phyloP scores from a whole-genome alignment of 495 filamentous ascomycete genomes.

The Penicillium herquei region DNA sequence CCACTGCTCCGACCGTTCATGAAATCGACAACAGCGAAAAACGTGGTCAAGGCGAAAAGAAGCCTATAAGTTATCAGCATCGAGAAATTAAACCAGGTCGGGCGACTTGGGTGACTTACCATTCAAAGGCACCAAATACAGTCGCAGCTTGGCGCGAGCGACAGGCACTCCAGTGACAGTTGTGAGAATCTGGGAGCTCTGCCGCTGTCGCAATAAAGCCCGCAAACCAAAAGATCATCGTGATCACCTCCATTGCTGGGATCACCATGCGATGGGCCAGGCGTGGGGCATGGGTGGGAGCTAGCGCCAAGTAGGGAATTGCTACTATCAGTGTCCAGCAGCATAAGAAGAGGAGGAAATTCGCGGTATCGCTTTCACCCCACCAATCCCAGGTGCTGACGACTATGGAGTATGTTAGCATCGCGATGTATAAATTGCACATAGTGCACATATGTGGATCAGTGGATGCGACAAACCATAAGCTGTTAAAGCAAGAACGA shows the following conservation, averaged over 20 bases:
- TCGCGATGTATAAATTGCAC: too few species aligned
- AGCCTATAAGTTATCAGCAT: constrained; percentile 34
- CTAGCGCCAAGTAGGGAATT: constrained; percentile 62
- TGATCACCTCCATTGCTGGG: constrained; percentile 64
- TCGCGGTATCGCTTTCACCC: constrained; percentile 43
- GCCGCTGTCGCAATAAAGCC: constrained; percentile 75
- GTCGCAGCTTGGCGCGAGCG: constrained; percentile 48
- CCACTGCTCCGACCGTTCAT: constrained; percentile 18
- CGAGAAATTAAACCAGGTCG: not conserved
- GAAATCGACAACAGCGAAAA: constrained; percentile 22
- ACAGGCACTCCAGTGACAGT: constrained; percentile 50
- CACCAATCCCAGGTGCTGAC: constrained; percentile 28
- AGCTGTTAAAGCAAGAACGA: constrained; percentile 68
- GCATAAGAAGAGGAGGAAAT: constrained; percentile 73
- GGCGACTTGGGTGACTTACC: constrained; percentile 37
- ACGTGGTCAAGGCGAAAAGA: constrained; percentile 47
- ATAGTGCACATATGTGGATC: not conserved
- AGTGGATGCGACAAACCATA: constrained; percentile 54
- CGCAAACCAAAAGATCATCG: constrained; percentile 87
- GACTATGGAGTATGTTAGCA: constrained; percentile 15
- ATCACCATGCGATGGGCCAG: constrained; percentile 60
- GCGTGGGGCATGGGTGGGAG: constrained; percentile 57
- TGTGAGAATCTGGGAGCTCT: constrained; percentile 45
- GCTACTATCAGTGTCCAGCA: constrained; percentile 69
- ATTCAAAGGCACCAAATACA: constrained; percentile 57